phyloP scores from a whole-genome alignment of 169 alveolate genomes.

The Miamiensis avidus region DNA sequence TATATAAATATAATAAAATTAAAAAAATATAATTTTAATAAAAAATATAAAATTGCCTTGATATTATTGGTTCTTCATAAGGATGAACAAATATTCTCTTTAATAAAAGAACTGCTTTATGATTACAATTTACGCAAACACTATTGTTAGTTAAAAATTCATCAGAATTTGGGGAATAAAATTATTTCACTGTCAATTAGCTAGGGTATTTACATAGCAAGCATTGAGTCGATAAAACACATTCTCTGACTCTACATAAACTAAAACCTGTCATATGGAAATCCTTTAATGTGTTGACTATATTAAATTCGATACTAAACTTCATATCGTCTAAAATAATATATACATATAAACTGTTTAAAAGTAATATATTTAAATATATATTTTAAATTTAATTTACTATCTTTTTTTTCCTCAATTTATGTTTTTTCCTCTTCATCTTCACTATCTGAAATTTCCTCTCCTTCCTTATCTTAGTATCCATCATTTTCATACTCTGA shows the following conservation, averaged over 20 bases:
- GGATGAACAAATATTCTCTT: not conserved
- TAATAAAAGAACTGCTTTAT: not conserved
- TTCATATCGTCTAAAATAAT: not conserved
- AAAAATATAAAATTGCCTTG: not conserved
- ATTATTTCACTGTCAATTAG: not conserved
- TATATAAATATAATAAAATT: too few species aligned
- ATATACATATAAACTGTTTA: too few species aligned
- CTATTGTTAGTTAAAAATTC: not conserved
- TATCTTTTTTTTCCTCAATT: not conserved
- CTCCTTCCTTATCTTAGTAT: not conserved
- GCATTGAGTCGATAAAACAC: not conserved
- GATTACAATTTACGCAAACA: not conserved
- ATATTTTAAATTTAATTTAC: too few species aligned
- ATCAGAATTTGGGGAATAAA: not conserved
- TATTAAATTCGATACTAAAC: not conserved
- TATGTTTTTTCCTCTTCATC: not conserved
- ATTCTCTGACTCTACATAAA: not conserved
- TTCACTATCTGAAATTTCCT: not conserved
- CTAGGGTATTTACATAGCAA: not conserved
- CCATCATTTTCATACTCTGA: not conserved
- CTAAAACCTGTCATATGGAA: not conserved
- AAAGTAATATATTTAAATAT: too few species aligned
- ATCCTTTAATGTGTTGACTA: not conserved
- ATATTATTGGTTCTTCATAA: not conserved
- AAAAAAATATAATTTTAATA: too few species aligned